Base-by-base conservation (phyloP, 257 asterid species). In the Fraxinus anomala region DNA sequence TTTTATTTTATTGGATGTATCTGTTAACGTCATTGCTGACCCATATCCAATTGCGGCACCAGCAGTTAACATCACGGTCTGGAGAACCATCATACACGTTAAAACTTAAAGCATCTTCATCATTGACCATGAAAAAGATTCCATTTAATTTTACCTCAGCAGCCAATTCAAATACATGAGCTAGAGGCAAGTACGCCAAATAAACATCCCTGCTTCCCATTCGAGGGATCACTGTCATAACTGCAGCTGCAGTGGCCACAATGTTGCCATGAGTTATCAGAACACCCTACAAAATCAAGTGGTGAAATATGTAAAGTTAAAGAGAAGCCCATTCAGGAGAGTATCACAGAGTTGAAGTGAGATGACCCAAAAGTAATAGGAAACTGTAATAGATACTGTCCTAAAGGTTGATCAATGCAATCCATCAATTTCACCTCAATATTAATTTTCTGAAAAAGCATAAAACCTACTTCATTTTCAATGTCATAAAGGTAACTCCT, bases 251-350 rank as follows among this genome's bases (percentile, higher is more conserved):
- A 74, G 97, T 92, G 77, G 97, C 92, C 80, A 94, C 97, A 63
- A 90, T 87, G 90, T 92, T 94, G 39, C 96, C 97, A 79, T 94
- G 98, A 66, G 92, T 89, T 87, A 94, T 92, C 98, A 94, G 92
- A 85, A 94, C 98, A 80, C 98, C 98, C 98, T 94, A 80, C 78
- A 83, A 72, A n/a, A 84, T 73, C 70, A 76, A 63, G 31, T 49
- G 21, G 66, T n/a, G 74, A 78, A 70, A 21, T 73, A 68, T 49
- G 81, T 56, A n/a, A 0, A 9, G 19, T 23, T 63, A 23, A 23
- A 66, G 49, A 47, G 17, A 70, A 73, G 68, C 34, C 54, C 19
- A 40, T 28, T 47, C 54, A 44, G 5, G 78, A 67, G 73, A 70
- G 80, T 37, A 70, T 30, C 67, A 28, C 39, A 39, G n/a, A 74